A percentile compares a stretch with the other conserved stretches of the same genome.
Evolutionary conservation across 1,284 basidiomycete species (phyloP).

Genomic region (Ustilago lituana): DNA sequence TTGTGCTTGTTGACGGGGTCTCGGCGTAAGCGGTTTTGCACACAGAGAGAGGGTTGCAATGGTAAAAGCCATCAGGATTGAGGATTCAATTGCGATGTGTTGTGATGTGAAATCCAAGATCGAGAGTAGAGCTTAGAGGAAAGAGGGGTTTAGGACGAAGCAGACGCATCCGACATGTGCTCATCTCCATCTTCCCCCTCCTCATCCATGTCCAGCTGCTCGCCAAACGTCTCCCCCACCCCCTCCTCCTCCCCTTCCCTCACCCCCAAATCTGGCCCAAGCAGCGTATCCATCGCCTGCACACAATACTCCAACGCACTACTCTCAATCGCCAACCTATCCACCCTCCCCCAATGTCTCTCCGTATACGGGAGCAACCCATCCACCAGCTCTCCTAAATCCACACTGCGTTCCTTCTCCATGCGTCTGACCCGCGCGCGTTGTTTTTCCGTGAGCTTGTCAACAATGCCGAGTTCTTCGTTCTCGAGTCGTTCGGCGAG

Average conservation of each 20-base stretch:
- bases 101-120: no score
- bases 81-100: no score
- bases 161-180: constrained; percentile 18
- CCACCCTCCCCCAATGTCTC: constrained; percentile 84
- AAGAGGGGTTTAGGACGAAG: not conserved
- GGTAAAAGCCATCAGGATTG: no score
- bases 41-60: not conserved
- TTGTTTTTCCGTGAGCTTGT: constrained; percentile 6
- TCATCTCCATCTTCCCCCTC: constrained; percentile 5
- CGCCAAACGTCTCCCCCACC: constrained; percentile 16
- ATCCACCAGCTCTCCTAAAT: constrained; percentile 76
- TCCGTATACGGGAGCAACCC: constrained; percentile 92
- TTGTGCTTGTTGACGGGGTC: constrained; percentile 9
- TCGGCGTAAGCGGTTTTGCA: not conserved
- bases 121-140: no score
- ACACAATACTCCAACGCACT: constrained; percentile 92
- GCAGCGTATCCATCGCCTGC: constrained; percentile 80
- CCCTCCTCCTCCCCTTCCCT: not conserved
- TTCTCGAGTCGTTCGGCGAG: constrained; percentile 23
- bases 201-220: constrained; percentile 12
- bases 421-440: constrained; percentile 32
- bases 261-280: constrained; percentile 50
- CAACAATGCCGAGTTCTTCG: constrained; percentile 29
- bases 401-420: constrained; percentile 70
- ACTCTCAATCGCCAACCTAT: constrained; percentile 88